These are phyloP conservation scores for Eimeria sp. DNA, from an alignment of 169 alveolate species.

Conservation along the genomic window DNA sequence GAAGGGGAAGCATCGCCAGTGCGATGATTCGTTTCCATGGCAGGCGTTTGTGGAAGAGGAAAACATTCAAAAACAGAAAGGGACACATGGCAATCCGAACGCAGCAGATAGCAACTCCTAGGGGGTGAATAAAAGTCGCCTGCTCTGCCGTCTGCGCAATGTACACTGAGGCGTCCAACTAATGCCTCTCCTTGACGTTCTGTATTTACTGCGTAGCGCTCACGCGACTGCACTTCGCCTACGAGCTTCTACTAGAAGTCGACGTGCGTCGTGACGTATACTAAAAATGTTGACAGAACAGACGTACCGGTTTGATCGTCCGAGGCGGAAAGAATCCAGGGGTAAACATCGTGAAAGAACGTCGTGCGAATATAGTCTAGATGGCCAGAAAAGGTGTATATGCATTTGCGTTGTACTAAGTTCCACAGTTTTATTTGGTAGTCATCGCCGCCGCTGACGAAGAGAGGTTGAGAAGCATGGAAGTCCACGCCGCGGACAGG, in stretches of 20 bases:
- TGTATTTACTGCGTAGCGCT: background rate
- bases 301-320: slow-evolving; percentile 96
- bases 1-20: background rate
- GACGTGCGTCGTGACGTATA: background rate
- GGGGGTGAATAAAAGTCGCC: background rate
- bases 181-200: background rate
- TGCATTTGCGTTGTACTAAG: slow-evolving; percentile 93
- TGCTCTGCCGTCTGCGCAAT: too few relatives aligned
- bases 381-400: slow-evolving; percentile 97
- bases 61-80: background rate
- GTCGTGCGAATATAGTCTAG: slow-evolving; percentile 97
- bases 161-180: too few relatives aligned
- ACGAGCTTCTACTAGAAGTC: background rate
- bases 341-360: slow-evolving; percentile 97
- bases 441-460: slow-evolving; percentile 99
- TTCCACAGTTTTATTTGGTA: slow-evolving; percentile 96
- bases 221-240: background rate
- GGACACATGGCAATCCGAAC: background rate
- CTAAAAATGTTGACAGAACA: background rate
- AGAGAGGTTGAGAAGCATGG: slow-evolving; percentile 97
- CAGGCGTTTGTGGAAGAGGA: background rate
- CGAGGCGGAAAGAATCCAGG: slow-evolving; percentile 97
- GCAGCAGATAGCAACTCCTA: background rate
- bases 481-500: slow-evolving; percentile 98
- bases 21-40: too few relatives aligned